Evolutionary conservation across 1,284 basidiomycete genomes (phyloP).

Genomic region (Ustilago loliicola): DNA sequence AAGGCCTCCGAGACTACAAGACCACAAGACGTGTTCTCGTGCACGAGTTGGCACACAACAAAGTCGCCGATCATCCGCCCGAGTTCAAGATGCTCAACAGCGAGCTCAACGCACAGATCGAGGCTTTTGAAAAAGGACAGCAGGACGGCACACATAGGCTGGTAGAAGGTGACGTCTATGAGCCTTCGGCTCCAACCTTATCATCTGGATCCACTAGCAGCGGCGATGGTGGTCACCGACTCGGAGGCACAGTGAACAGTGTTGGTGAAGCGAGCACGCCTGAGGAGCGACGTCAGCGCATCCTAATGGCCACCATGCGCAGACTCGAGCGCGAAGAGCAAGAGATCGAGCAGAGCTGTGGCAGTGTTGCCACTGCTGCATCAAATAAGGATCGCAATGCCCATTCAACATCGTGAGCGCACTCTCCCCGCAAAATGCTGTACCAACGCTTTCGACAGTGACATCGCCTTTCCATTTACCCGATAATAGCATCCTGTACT

Average conservation of each 20-base stretch:
- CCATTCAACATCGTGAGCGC: constrained; percentile 8
- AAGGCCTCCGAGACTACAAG: constrained; percentile 65
- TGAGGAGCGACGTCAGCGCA: constrained; percentile 46
- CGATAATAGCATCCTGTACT: constrained; percentile 8
- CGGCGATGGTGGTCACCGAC: constrained; percentile 5
- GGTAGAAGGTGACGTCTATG: constrained; percentile 49
- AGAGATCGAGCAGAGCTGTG: constrained; percentile 49
- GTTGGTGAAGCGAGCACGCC: not conserved
- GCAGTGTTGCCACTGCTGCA: constrained; percentile 23
- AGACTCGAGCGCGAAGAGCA: constrained; percentile 52
- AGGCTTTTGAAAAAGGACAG: constrained; percentile 48
- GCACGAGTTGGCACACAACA: constrained; percentile 67
- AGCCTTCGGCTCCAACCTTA: constrained; percentile 23
- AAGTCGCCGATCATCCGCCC: constrained; percentile 59
- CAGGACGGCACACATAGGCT: constrained; percentile 37
- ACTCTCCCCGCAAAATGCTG: not conserved
- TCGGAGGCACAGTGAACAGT: constrained; percentile 14
- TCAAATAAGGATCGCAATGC: constrained; percentile 9
- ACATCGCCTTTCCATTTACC: not conserved
- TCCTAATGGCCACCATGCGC: constrained; percentile 53
- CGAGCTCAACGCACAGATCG: constrained; percentile 63
- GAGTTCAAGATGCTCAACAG: constrained; percentile 67
- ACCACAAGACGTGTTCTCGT: constrained; percentile 62
- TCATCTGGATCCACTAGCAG: not conserved
- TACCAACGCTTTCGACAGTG: not conserved